These are phyloP conservation scores for Haplosporangium sp. DNA, from an alignment of 371 early-diverging fungal genomes.

Conservation along the genomic window DNA sequence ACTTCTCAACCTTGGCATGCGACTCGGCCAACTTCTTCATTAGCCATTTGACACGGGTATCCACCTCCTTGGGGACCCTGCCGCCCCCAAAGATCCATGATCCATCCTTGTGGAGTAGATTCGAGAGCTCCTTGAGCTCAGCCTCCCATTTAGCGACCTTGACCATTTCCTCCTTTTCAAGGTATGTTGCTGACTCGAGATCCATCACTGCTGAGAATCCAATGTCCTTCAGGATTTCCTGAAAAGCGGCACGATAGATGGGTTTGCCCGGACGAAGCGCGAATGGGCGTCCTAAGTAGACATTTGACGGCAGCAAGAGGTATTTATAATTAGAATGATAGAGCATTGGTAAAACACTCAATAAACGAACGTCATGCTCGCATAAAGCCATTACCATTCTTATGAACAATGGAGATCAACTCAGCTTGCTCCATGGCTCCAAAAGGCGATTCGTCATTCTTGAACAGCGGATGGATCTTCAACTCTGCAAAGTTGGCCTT, in stretches of 20 bases:
- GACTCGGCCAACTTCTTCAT: conserved; percentile 61
- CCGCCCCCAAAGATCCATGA: conserved; percentile 55
- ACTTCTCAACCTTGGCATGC: conserved; percentile 63
- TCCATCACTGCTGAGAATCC: conserved; percentile 83
- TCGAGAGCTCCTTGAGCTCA: conserved; percentile 66
- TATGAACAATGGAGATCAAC: conserved; percentile 76
- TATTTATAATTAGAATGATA: too few species aligned
- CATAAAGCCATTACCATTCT: conserved; percentile 76
- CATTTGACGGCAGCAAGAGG: too few species aligned
- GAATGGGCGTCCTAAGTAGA: conserved; percentile 37
- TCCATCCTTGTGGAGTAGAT: conserved; percentile 37
- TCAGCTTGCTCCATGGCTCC: conserved; percentile 88
- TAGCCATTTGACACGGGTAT: conserved; percentile 65
- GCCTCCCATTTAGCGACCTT: conserved; percentile 76
- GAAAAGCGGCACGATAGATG: conserved; percentile 80
- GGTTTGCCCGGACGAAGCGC: conserved; percentile 84
- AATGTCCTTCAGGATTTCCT: conserved; percentile 71
- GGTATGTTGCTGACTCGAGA: conserved; percentile 71
- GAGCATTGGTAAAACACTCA: not conserved
- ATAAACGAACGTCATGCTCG: too few species aligned
- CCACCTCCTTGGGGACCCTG: conserved; percentile 63
- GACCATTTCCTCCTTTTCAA: conserved; percentile 73
- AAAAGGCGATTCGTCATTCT: conserved; percentile 79
- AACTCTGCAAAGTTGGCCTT: conserved; percentile 82
- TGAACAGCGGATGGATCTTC: conserved; percentile 80